Percentiles rank a stretch among this genome's conserved stretches.
Evolutionary conservation across 805 yeast genomes (phyloP).

Genomic region (Yarrowia keelungensis): DNA sequence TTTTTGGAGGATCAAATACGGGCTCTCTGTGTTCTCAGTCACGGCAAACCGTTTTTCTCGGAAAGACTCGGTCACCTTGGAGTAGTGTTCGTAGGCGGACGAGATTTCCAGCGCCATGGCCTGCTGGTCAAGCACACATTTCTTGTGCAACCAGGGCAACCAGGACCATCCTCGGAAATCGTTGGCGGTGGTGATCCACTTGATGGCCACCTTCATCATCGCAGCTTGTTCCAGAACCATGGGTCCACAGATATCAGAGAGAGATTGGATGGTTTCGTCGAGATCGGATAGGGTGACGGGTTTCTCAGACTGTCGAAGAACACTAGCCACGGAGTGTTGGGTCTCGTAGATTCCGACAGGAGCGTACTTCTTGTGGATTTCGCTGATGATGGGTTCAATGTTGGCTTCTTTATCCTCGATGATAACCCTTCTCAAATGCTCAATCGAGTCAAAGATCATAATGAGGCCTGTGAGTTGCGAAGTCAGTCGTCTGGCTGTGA

Average conservation of each 20-base stretch:
- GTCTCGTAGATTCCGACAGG: slow-evolving; percentile 32
- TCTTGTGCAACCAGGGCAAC: slow-evolving; percentile 28
- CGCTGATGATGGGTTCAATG: slow-evolving; percentile 13
- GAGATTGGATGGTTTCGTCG: neutral
- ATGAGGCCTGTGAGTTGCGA: slow-evolving; percentile 9
- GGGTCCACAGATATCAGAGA: slow-evolving; percentile 4
- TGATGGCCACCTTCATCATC: slow-evolving; percentile 4
- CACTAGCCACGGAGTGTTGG: slow-evolving; percentile 9
- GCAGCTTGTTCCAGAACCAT: slow-evolving; percentile 12
- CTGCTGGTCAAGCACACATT: slow-evolving; percentile 9
- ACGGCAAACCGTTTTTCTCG: slow-evolving; percentile 7
- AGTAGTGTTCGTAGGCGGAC: slow-evolving; percentile 3
- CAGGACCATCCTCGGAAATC: slow-evolving; percentile 23
- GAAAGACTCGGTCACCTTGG: slow-evolving; percentile 7
- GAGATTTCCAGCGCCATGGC: slow-evolving; percentile 7
- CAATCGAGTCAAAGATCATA: slow-evolving; percentile 26
- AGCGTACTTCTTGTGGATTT: slow-evolving; percentile 14
- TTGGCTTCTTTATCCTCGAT: neutral
- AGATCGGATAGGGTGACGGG: slow-evolving; percentile 17
- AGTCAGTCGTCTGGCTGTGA: slow-evolving; percentile 10
- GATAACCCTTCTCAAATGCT: slow-evolving; percentile 10
- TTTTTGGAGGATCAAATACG: slow-evolving; percentile 15
- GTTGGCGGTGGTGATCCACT: slow-evolving; percentile 20
- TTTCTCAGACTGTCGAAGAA: neutral
- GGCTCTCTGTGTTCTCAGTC: neutral